Evolutionary conservation across 2,329 filamentous ascomycete species (phyloP).

Genomic region (Penicillium psychrosexuale): DNA sequence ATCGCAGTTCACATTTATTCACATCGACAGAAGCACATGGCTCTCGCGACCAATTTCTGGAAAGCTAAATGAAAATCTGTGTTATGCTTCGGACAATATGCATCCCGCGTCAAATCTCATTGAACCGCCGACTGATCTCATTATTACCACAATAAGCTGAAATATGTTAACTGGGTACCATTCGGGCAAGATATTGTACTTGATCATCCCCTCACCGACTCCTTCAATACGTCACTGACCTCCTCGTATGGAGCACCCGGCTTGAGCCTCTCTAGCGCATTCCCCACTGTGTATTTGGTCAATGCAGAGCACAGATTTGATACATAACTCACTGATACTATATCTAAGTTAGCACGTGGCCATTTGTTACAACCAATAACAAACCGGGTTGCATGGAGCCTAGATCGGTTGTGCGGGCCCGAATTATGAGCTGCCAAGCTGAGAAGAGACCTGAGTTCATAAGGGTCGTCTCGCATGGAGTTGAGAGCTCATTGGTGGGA

Average conservation of each 20-base stretch:
- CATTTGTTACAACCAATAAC: background rate
- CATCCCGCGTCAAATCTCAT: background rate
- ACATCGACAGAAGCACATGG: slow-evolving; percentile 1
- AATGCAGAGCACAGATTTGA: slow-evolving; percentile 39
- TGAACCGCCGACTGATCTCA: background rate
- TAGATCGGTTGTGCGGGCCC: background rate
- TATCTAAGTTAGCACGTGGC: no score
- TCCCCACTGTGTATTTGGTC: slow-evolving; percentile 66
- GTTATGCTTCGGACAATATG: background rate
- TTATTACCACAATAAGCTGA: background rate
- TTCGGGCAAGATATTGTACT: background rate
- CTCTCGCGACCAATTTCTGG: background rate
- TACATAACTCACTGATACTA: background rate
- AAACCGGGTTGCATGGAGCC: background rate
- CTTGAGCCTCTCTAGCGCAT: slow-evolving; percentile 56
- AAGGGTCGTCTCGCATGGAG: background rate
- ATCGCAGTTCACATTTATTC: slow-evolving; percentile 4
- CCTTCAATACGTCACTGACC: slow-evolving; percentile 44
- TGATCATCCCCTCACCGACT: slow-evolving; percentile 33
- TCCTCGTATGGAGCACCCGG: slow-evolving; percentile 62
- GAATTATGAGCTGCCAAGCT: background rate
- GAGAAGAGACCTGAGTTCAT: background rate
- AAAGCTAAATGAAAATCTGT: background rate
- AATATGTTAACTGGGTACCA: no score
- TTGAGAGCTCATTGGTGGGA: background rate